phyloP scores from a whole-genome alignment of 257 asterid genomes.

The Fraxinus anomala region DNA sequence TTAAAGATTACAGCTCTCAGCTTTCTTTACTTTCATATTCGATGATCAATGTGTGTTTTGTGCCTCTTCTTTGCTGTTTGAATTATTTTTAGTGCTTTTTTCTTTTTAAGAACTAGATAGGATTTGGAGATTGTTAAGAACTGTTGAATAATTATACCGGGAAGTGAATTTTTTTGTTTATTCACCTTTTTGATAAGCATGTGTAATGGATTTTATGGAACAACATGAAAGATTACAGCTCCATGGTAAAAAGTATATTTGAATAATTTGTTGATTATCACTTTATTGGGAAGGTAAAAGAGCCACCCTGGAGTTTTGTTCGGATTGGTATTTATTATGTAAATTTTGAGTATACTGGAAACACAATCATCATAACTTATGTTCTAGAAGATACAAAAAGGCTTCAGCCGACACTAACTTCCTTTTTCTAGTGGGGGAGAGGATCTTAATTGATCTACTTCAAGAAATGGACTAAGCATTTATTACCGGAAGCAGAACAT shows the following conservation, averaged over 20 bases:
- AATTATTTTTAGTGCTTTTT: too few species aligned
- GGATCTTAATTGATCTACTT: not conserved
- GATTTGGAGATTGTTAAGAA: not conserved
- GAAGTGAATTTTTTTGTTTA: not conserved
- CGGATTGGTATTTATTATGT: not conserved
- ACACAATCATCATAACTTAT: not conserved
- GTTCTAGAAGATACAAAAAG: not conserved
- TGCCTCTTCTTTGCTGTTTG: too few species aligned
- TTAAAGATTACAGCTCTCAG: not conserved
- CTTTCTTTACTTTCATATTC: too few species aligned
- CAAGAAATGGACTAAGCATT: not conserved
- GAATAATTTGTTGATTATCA: too few species aligned
- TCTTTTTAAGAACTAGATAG: not conserved
- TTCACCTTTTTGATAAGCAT: not conserved
- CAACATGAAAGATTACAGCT: not conserved
- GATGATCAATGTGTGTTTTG: too few species aligned
- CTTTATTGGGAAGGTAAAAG: not conserved
- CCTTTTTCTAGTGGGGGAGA: not conserved
- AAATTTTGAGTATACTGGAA: not conserved
- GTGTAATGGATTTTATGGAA: not conserved
- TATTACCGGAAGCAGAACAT: not conserved
- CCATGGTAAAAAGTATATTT: not conserved
- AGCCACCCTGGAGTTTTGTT: not conserved
- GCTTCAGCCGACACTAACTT: not conserved
- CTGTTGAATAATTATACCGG: not conserved